Evolutionary conservation across 2,329 filamentous ascomycete species (phyloP).

Genomic region (Aspergillus sp.): DNA sequence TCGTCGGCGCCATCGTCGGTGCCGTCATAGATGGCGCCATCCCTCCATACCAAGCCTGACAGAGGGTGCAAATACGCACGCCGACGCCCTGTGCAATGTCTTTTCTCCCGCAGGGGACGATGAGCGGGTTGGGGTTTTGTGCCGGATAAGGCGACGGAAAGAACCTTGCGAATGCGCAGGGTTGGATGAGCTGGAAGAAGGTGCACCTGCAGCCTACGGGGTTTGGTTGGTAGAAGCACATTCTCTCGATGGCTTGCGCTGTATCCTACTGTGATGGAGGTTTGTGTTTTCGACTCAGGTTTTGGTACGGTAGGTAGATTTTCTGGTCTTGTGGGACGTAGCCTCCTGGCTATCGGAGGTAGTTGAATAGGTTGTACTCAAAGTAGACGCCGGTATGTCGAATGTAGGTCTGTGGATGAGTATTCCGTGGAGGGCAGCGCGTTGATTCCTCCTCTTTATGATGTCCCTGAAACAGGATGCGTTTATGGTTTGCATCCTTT

Average conservation of each 20-base stretch:
- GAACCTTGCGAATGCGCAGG: slow-evolving; percentile 12
- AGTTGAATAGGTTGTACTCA: too few relatives aligned
- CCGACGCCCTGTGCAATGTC: slow-evolving; percentile 9
- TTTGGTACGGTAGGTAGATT: background rate
- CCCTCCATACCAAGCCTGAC: background rate
- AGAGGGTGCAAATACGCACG: background rate
- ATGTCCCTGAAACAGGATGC: background rate
- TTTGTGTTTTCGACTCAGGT: background rate
- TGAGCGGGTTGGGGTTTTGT: slow-evolving; percentile 14
- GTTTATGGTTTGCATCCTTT: background rate
- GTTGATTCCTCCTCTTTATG: background rate
- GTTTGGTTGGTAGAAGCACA: slow-evolving; percentile 22
- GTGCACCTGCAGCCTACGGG: slow-evolving; percentile 17
- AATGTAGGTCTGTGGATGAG: background rate
- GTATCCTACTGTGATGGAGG: background rate
- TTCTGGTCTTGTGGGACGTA: too few relatives aligned
- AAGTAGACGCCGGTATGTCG: too few relatives aligned
- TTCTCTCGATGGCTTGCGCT: background rate
- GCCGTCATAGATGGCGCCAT: background rate
- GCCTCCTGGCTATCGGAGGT: too few relatives aligned
- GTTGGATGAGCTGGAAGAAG: slow-evolving; percentile 22
- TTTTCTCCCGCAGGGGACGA: slow-evolving; percentile 6
- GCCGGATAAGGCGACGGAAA: slow-evolving; percentile 10
- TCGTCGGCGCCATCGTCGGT: too few relatives aligned
- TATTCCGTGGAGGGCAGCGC: too few relatives aligned